These are phyloP conservation scores for Rhodotorula sp. DNA, from an alignment of 1,284 basidiomycete genomes.

Conservation along the genomic window DNA sequence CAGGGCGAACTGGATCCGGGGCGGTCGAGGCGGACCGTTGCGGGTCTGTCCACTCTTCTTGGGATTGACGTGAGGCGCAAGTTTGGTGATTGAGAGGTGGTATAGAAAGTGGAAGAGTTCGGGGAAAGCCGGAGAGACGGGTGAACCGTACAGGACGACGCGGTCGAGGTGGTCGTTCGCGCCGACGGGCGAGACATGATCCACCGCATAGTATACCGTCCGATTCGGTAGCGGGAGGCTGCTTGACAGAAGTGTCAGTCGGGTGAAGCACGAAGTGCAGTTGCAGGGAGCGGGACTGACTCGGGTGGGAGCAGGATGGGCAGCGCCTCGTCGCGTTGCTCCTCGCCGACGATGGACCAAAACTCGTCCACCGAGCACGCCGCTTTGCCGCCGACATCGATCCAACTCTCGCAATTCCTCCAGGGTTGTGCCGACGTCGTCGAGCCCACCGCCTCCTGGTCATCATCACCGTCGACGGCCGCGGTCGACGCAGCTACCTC, in stretches of 20 bases:
- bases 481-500: background rate
- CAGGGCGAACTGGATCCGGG: constrained; percentile 24
- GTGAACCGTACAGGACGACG: constrained; percentile 68
- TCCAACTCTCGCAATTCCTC: constrained; percentile 70
- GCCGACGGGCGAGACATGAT: constrained; percentile 62
- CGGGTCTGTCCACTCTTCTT: background rate
- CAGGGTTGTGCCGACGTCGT: constrained; percentile 15
- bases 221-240: constrained; percentile 57
- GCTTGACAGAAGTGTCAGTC: constrained; percentile 59
- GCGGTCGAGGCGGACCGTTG: constrained; percentile 7
- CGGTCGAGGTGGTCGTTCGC: constrained; percentile 70
- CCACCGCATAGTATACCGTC: constrained; percentile 55
- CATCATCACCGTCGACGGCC: constrained; percentile 29
- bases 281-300: constrained; percentile 10
- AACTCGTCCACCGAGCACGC: constrained; percentile 71
- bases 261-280: too few relatives aligned
- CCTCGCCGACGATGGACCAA: constrained; percentile 59
- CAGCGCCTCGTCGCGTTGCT: constrained; percentile 47
- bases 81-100: constrained; percentile 16
- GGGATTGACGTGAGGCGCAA: constrained; percentile 45
- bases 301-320: background rate
- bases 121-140: constrained; percentile 39
- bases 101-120: constrained; percentile 24
- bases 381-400: constrained; percentile 78
- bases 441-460: constrained; percentile 46